Conservation (phyloP, 1,284 basidiomycete genomes). For the Puccinia coronata region DNA sequence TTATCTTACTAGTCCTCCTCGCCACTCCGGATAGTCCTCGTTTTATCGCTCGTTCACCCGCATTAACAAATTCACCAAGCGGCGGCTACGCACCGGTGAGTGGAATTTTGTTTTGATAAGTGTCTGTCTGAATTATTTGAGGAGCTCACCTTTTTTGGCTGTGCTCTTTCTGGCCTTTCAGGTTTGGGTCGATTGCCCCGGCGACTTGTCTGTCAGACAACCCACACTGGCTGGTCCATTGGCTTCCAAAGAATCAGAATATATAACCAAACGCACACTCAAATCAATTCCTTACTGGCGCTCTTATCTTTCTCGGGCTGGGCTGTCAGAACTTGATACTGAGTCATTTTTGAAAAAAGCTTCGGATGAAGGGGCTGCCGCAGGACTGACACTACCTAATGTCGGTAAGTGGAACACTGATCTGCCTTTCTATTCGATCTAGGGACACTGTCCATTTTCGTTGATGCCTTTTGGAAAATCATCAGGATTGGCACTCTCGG, state of each 20-base stretch:
- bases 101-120: background rate
- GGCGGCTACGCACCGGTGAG: conserved; percentile 41
- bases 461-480: background rate
- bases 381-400: conserved; percentile 38
- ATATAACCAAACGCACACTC: conserved; percentile 30
- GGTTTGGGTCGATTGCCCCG: conserved; percentile 46
- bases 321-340: conserved; percentile 31
- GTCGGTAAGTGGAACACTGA: conserved; percentile 10
- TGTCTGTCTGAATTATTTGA: background rate
- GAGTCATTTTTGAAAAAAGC: conserved; percentile 41
- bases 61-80: conserved; percentile 37
- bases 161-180: background rate
- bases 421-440: background rate
- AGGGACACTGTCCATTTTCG: too few species aligned
- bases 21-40: conserved; percentile 30
- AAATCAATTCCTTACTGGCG: conserved; percentile 44
- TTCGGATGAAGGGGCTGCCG: background rate
- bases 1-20: conserved; percentile 9
- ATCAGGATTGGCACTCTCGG: conserved; percentile 35
- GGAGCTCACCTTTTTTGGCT: background rate
- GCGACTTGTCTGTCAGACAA: conserved; percentile 22
- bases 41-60: conserved; percentile 33
- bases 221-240: conserved; percentile 22
- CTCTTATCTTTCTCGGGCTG: conserved; percentile 34
- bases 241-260: conserved; percentile 37